Base-by-base conservation (phyloP, 2,329 filamentous ascomycete genomes). In the Fusarium oxysporum region DNA sequence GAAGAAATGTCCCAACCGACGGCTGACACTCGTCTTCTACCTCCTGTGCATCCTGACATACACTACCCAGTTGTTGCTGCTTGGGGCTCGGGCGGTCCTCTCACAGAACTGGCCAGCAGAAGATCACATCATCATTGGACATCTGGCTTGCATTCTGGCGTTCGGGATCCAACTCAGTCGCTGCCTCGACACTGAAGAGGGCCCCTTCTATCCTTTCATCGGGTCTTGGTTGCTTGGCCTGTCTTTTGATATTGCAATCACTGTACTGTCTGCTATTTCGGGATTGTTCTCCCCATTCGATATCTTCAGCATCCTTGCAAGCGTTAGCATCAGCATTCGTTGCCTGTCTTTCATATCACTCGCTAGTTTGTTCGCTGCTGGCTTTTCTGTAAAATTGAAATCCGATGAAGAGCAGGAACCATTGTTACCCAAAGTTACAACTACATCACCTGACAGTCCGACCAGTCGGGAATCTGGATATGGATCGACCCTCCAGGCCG, bases 201-300 rank as follows among this genome's bases (percentile, higher is more conserved):
- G 86, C 5, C 84, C 89, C 14, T 91, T 90, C 85, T 90, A 91
- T 73, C 90, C 91, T 0, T 90, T 90, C 70, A 87, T 88, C 70
- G 91, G 90, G 23, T 88, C 89, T 17, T 92, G 91, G 85, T 72
- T 88, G 35, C 79, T 92, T 21, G 88, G 88, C 19, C 80, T 92
- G 12, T 74, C 85, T 19, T 87, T 89, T 40, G 92, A 94, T 76
- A 78, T 86, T 1, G 75, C 78, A 54, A 81, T 90, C 37, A 78
- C 85, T 30, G 73, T 82, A 19, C 72, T 80, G 28, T 72, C 72
- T 23, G 70, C 66, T 17, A 32, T 56, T 13, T 37, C 62, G 9
- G 55, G 63, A 7, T 47, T 56, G 10, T 65, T 71, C 37, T 38
- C 38, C 6, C 51, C 30, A 11, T 50, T 71, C 8, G 35, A 43